Percentiles rank a stretch among this genome's conserved stretches.
Conservation (phyloP, 139 green algal species). For the Spirogloea muscicola region DNA sequence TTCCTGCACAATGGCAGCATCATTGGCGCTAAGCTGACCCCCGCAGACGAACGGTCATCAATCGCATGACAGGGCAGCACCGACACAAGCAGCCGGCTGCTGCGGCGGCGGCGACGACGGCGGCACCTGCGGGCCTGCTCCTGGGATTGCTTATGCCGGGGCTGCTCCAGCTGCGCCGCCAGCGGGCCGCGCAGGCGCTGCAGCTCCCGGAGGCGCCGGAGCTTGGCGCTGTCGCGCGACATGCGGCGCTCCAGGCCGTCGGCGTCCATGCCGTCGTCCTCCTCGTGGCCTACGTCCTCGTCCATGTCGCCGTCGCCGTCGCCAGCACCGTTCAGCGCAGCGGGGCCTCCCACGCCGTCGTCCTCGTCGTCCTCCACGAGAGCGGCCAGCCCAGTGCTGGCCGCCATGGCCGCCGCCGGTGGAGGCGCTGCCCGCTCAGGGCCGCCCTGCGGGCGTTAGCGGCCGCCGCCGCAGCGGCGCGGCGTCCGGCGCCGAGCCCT, state of each 20-base stretch:
- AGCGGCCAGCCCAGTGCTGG: no score
- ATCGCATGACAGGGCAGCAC: background rate
- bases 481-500: no score
- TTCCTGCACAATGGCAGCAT: slow-evolving; percentile 8
- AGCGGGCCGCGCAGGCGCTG: slow-evolving; percentile 26
- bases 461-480: no score
- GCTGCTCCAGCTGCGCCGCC: background rate
- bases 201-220: slow-evolving; percentile 25
- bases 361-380: no score
- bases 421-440: no score
- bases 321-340: no score
- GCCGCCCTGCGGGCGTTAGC: no score
- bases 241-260: slow-evolving; percentile 39
- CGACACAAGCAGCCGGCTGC: background rate
- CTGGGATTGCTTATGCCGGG: background rate
- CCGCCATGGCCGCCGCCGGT: no score
- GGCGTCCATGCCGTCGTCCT: slow-evolving; percentile 38
- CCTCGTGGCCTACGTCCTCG: slow-evolving; percentile 23
- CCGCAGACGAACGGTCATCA: background rate
- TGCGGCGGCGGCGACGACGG: background rate
- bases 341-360: no score
- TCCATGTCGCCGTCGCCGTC: slow-evolving; percentile 28
- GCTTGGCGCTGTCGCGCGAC: slow-evolving; percentile 38
- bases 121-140: background rate
- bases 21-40: background rate